phyloP scores from a whole-genome alignment of 495 filamentous ascomycete species.

The Margaritispora aquatica region DNA sequence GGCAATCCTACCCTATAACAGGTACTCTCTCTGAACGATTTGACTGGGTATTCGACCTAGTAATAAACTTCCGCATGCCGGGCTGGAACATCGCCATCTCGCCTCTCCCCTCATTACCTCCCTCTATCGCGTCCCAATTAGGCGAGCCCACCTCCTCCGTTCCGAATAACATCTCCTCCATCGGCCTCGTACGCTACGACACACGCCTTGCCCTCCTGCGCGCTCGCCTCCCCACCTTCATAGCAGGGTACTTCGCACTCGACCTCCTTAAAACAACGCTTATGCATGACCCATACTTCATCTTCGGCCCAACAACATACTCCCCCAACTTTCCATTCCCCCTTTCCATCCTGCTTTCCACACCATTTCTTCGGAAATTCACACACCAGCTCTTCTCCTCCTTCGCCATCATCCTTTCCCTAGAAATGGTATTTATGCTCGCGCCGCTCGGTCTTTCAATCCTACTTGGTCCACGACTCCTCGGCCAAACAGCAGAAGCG shows the following conservation, averaged over 20 bases:
- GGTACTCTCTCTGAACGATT: constrained; percentile 52
- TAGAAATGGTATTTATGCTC: constrained; percentile 35
- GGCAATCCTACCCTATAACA: constrained; percentile 67
- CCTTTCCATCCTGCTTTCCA: constrained; percentile 30
- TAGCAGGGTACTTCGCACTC: constrained; percentile 53
- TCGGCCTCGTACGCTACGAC: constrained; percentile 30
- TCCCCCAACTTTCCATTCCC: constrained; percentile 41
- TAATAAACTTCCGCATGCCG: constrained; percentile 62
- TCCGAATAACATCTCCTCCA: constrained; percentile 16
- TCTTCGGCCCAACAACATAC: constrained; percentile 35
- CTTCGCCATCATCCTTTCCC: constrained; percentile 41
- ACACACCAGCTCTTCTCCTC: constrained; percentile 46
- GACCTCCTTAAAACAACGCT: constrained; percentile 62
- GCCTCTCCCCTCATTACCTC: constrained; percentile 52
- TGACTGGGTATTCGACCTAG: constrained; percentile 64
- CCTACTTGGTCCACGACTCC: constrained; percentile 40
- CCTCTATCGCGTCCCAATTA: constrained; percentile 37
- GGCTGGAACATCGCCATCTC: constrained; percentile 74
- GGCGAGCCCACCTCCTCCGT: constrained; percentile 19
- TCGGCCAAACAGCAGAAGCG: constrained; percentile 44
- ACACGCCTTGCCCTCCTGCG: constrained; percentile 41
- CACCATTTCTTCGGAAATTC: constrained; percentile 33
- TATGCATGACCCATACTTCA: constrained; percentile 73
- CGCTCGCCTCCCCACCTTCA: constrained; percentile 37
- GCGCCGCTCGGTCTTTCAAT: constrained; percentile 45